Conservation (phyloP, 2,329 filamentous ascomycete species). For the Apiospora aurea region DNA sequence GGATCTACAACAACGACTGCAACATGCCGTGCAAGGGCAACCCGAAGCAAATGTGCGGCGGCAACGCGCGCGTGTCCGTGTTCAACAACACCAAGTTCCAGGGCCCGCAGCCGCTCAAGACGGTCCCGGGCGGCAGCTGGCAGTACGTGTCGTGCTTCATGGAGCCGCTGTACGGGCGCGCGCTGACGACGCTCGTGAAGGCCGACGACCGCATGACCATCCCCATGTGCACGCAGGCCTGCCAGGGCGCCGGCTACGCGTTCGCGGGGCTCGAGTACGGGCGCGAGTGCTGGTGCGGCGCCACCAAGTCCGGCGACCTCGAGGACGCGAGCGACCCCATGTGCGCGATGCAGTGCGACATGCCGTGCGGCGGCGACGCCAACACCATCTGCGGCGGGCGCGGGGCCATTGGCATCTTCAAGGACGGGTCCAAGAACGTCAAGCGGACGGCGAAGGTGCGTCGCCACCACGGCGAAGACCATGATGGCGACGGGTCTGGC, state of each 20-base stretch:
- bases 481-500: background rate
- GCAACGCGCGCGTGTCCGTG: conserved; percentile 32
- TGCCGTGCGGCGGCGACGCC: conserved; percentile 31
- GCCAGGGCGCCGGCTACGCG: conserved; percentile 39
- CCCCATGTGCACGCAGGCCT: conserved; percentile 41
- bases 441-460: background rate
- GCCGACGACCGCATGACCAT: conserved; percentile 43
- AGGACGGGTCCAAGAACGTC: conserved; percentile 16
- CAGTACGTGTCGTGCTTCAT: conserved; percentile 28
- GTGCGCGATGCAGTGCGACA: conserved; percentile 32
- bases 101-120: conserved; percentile 28
- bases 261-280: conserved; percentile 49
- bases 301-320: conserved; percentile 18
- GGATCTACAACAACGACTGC: conserved; percentile 31
- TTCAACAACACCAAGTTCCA: conserved; percentile 29
- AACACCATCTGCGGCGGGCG: conserved; percentile 31
- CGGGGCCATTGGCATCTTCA: conserved; percentile 27
- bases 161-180: conserved; percentile 24
- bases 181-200: conserved; percentile 27
- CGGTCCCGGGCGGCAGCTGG: conserved; percentile 25
- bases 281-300: conserved; percentile 45
- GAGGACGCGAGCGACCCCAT: conserved; percentile 31
- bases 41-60: conserved; percentile 35
- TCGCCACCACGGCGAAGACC: background rate
- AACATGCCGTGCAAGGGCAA: conserved; percentile 34